A percentile compares a stretch with the other conserved stretches of the same genome.
These are phyloP conservation scores for Akanthomyces uredinophilus DNA, from an alignment of 2,329 filamentous ascomycete species.

Conservation along the genomic window DNA sequence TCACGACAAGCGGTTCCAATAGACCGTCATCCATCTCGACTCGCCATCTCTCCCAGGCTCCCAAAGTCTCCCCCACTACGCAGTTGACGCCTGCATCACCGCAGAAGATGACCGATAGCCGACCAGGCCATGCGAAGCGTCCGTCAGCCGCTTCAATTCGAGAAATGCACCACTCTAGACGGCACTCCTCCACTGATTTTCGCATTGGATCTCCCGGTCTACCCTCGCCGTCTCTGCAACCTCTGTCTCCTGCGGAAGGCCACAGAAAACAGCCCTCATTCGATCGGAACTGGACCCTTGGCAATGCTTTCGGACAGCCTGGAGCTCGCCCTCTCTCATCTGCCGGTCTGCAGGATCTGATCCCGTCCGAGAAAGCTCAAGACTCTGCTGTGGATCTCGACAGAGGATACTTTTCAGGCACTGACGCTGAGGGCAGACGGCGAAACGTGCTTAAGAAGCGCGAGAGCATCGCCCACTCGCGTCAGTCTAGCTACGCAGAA, in stretches of 20 bases:
- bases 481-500: conserved; percentile 71
- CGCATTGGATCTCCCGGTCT: conserved; percentile 33
- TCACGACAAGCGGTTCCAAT: conserved; percentile 45
- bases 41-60: conserved; percentile 49
- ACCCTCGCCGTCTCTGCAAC: conserved; percentile 37
- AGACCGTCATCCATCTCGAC: conserved; percentile 43
- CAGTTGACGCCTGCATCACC: conserved; percentile 37
- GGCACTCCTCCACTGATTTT: conserved; percentile 83
- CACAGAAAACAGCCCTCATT: conserved; percentile 66
- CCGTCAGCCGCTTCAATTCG: conserved; percentile 80
- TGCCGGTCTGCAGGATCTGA: conserved; percentile 43
- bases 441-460: conserved; percentile 80
- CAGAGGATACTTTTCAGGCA: conserved; percentile 88
- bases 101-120: conserved; percentile 36
- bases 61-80: conserved; percentile 41
- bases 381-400: conserved; percentile 63
- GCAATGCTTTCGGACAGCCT: conserved; percentile 39
- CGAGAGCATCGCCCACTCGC: conserved; percentile 55
- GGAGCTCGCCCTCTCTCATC: conserved; percentile 47
- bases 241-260: conserved; percentile 34
- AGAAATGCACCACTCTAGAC: conserved; percentile 75
- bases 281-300: conserved; percentile 65
- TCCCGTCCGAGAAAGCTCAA: conserved; percentile 35
- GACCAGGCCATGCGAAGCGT: conserved; percentile 47
- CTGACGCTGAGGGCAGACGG: conserved; percentile 70